A percentile compares a stretch with the other conserved stretches of the same genome.
These are phyloP conservation scores for Hypoxylon rickii DNA, from an alignment of 495 filamentous ascomycete genomes.

Conservation along the genomic window DNA sequence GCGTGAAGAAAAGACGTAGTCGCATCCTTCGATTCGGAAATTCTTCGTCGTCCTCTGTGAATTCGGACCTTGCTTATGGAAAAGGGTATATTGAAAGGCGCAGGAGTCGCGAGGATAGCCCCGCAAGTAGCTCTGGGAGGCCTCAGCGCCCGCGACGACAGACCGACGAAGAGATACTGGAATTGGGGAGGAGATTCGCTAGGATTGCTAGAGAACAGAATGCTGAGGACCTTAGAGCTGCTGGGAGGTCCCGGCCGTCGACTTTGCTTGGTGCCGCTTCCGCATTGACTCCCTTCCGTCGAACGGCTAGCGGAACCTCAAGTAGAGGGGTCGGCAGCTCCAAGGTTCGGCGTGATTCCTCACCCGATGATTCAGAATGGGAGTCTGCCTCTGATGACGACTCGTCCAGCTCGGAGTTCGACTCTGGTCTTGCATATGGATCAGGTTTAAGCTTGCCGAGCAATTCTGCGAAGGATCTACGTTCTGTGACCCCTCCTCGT, in stretches of 20 bases:
- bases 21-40: slow-evolving; percentile 52
- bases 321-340: slow-evolving; percentile 46
- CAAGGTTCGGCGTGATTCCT: slow-evolving; percentile 38
- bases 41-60: slow-evolving; percentile 52
- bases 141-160: slow-evolving; percentile 35
- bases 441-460: slow-evolving; percentile 31
- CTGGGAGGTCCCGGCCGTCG: slow-evolving; percentile 46
- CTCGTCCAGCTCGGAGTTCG: slow-evolving; percentile 43
- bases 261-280: slow-evolving; percentile 42
- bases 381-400: slow-evolving; percentile 53
- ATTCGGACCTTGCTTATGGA: slow-evolving; percentile 60
- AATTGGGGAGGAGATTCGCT: slow-evolving; percentile 50
- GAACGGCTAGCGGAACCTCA: slow-evolving; percentile 39
- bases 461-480: slow-evolving; percentile 12
- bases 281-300: slow-evolving; percentile 43
- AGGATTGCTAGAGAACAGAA: slow-evolving; percentile 52
- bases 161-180: slow-evolving; percentile 56
- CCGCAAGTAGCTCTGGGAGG: slow-evolving; percentile 18
- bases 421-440: slow-evolving; percentile 54
- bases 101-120: slow-evolving; percentile 36
- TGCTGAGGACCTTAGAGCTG: slow-evolving; percentile 44
- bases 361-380: slow-evolving; percentile 48
- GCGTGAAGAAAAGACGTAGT: slow-evolving; percentile 48
- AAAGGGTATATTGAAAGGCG: slow-evolving; percentile 54
- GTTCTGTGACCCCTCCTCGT: slow-evolving; percentile 29